A percentile compares a stretch with the other conserved stretches of the same genome.
phyloP scores from a whole-genome alignment of 768 basidiomycete species.

The Mycena vitilis region DNA sequence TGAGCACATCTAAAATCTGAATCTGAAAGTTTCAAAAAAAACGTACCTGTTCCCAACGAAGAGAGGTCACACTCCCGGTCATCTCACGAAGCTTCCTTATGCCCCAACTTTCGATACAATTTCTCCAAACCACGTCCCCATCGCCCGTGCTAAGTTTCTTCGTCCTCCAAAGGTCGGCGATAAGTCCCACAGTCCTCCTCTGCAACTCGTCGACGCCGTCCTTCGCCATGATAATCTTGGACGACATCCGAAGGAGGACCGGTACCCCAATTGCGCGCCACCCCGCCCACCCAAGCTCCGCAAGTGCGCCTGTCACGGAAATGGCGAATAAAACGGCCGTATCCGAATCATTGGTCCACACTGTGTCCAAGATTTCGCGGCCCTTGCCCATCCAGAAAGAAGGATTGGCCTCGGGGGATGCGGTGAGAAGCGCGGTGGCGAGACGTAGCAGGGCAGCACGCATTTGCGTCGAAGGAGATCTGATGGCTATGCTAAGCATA shows the following conservation, averaged over 20 bases:
- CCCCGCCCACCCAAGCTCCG: slow-evolving; percentile 78
- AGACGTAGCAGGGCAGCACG: slow-evolving; percentile 53
- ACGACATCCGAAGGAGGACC: slow-evolving; percentile 62
- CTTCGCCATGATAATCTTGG: slow-evolving; percentile 49
- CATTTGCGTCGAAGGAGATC: slow-evolving; percentile 35
- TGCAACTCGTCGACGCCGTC: slow-evolving; percentile 51
- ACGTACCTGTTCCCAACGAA: slow-evolving; percentile 28
- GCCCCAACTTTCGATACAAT: slow-evolving; percentile 63
- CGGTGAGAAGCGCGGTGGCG: slow-evolving; percentile 51
- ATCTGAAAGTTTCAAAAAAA: slow-evolving; percentile 1
- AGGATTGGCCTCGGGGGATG: slow-evolving; percentile 52
- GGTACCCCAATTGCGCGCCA: slow-evolving; percentile 80
- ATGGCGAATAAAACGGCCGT: slow-evolving; percentile 55
- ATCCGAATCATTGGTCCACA: slow-evolving; percentile 50
- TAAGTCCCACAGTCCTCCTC: slow-evolving; percentile 55
- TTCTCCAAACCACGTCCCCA: slow-evolving; percentile 70
- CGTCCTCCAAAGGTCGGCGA: slow-evolving; percentile 59
- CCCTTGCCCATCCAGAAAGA: slow-evolving; percentile 64
- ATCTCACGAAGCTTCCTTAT: slow-evolving; percentile 51
- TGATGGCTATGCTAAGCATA: slow-evolving; percentile 41
- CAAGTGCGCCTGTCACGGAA: slow-evolving; percentile 68
- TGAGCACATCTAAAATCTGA: background rate
- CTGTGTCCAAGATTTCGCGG: slow-evolving; percentile 65
- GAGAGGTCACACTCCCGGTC: slow-evolving; percentile 45
- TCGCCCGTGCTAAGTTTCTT: slow-evolving; percentile 61